Evolutionary conservation across 2,329 filamentous ascomycete genomes (phyloP).

Genomic region (Fusarium albidum): DNA sequence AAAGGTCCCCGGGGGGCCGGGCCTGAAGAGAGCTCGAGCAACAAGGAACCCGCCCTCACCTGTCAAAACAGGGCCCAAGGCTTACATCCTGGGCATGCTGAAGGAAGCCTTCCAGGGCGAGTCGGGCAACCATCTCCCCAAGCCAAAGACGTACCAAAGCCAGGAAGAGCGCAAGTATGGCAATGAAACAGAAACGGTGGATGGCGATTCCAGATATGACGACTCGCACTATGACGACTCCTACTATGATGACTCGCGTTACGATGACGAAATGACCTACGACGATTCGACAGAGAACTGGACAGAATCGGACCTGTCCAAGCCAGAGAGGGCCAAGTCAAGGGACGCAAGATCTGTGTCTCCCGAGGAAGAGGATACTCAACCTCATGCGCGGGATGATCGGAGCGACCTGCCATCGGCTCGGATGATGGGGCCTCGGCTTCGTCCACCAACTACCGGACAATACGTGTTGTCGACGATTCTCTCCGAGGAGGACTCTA

Average conservation of each 20-base stretch:
- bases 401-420: conserved; percentile 33
- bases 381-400: conserved; percentile 25
- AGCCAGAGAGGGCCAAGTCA: conserved; percentile 26
- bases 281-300: conserved; percentile 38
- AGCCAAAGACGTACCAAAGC: conserved; percentile 58
- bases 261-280: conserved; percentile 27
- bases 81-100: conserved; percentile 64
- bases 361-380: conserved; percentile 32
- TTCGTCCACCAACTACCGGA: conserved; percentile 61
- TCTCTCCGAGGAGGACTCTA: conserved; percentile 59
- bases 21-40: conserved; percentile 64
- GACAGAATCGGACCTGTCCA: conserved; percentile 38
- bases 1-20: conserved; percentile 41
- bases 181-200: conserved; percentile 37
- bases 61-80: conserved; percentile 55
- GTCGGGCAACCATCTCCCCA: conserved; percentile 57
- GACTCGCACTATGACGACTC: conserved; percentile 29
- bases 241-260: conserved; percentile 16
- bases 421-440: conserved; percentile 45
- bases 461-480: conserved; percentile 66
- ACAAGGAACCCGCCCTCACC: conserved; percentile 60
- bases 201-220: conserved; percentile 34
- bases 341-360: conserved; percentile 27
- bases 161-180: conserved; percentile 51
- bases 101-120: conserved; percentile 71